Percentiles rank a stretch among this genome's conserved stretches.
Conservation (phyloP, 2,329 filamentous ascomycete species). For the Malbranchea zuffiana region DNA sequence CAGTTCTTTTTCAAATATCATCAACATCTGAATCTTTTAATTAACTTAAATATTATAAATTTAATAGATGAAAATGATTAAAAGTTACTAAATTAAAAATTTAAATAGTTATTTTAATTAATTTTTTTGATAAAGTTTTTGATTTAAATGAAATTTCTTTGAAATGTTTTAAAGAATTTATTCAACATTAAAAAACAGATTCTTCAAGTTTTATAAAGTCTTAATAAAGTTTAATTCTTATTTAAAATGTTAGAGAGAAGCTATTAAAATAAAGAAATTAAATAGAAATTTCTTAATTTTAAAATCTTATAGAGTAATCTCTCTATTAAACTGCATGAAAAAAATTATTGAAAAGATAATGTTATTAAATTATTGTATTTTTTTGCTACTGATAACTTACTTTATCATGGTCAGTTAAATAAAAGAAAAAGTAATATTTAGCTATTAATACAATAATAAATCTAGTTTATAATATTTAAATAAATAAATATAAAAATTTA, state of each 20-base stretch:
- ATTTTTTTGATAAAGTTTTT: no score
- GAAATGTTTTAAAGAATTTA: slow-evolving; percentile 1
- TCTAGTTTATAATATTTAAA: no score
- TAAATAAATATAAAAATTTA: neutral
- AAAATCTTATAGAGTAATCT: slow-evolving; percentile 6
- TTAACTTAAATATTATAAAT: no score
- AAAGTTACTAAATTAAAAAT: no score
- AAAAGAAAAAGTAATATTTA: slow-evolving; percentile 1
- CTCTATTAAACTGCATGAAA: slow-evolving; percentile 5
- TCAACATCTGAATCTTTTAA: no score
- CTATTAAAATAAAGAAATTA: no score
- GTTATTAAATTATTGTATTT: no score
- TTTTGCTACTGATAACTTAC: slow-evolving; percentile 1
- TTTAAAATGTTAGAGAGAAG: no score
- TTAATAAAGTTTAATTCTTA: slow-evolving; percentile 2
- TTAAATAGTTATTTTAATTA: no score
- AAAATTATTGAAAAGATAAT: slow-evolving; percentile 3
- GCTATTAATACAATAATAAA: no score
- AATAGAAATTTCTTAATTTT: neutral
- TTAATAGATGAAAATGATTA: no score
- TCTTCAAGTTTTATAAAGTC: neutral
- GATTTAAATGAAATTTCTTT: slow-evolving; percentile 3
- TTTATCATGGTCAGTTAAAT: slow-evolving; percentile 7
- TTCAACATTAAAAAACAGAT: neutral
- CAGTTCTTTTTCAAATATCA: no score